Evolutionary conservation across 139 green algal species (phyloP).

Genomic region (Marvania coccoides): DNA sequence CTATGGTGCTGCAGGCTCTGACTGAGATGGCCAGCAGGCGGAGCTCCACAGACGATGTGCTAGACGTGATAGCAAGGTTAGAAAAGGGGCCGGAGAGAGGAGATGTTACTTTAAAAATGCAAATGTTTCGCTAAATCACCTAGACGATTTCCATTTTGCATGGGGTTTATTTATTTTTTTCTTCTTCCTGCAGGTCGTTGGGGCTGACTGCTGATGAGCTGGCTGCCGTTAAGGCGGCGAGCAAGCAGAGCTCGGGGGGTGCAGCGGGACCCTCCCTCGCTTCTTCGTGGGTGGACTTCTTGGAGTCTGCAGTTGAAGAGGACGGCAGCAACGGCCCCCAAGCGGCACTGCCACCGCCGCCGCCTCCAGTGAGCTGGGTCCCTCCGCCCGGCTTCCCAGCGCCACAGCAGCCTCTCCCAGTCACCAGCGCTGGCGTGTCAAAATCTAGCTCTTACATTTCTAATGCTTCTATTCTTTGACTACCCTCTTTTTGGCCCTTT

Average conservation of each 20-base stretch:
- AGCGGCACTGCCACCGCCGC: too few relatives aligned
- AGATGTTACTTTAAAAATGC: too few relatives aligned
- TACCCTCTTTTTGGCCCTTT: too few relatives aligned
- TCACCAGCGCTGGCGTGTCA: too few relatives aligned
- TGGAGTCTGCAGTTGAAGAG: conserved; percentile 17
- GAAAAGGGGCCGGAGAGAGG: too few relatives aligned
- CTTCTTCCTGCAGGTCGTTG: background rate
- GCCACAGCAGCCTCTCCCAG: too few relatives aligned
- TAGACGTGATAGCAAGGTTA: conserved; percentile 5
- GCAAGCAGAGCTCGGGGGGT: background rate
- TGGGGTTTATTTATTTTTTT: background rate
- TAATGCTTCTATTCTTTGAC: too few relatives aligned
- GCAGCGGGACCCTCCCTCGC: conserved; percentile 2
- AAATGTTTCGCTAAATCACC: too few relatives aligned
- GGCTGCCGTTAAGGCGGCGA: background rate
- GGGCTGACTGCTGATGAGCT: conserved; percentile 4
- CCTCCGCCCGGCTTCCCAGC: too few relatives aligned
- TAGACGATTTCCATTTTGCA: background rate
- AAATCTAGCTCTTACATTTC: too few relatives aligned
- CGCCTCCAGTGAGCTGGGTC: too few relatives aligned
- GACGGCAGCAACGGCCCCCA: conserved; percentile 2
- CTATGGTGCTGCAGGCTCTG: conserved; percentile 23
- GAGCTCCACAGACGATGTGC: background rate
- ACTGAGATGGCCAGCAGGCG: conserved; percentile 23
- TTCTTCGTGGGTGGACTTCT: conserved; percentile 21